Base-by-base conservation (phyloP, 352 stramenopile genomes). In the Pythium chondricola region DNA sequence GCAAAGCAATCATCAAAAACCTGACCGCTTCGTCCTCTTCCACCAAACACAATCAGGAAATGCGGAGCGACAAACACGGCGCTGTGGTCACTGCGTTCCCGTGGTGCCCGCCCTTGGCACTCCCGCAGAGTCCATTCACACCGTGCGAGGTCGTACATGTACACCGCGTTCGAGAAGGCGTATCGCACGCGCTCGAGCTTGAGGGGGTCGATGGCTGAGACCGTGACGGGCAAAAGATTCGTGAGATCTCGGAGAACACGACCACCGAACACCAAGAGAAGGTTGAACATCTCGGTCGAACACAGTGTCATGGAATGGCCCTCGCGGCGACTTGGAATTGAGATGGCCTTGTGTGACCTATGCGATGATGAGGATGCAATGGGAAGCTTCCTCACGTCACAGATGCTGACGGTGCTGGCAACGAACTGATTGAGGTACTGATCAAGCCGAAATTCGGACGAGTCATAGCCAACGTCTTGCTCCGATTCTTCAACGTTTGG, bases 231-330 rank as follows among this genome's bases (percentile, higher is more conserved):
- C 10, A 79, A 48, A 2, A 86, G 29, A 4, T 69, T 52, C 11
- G 74, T 73, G 4, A 71, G 56, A 47, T 87, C 75, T 16, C 58
- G 67, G 37, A 82, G 58, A 17, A 82, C 43, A 2, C 75, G 68
- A 0, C 75, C 75, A 9, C 75, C 75, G 43, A 87, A 87, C 3
- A 83, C 56, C 6, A 87, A 41, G 0, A 65, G 49, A 21, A 59
- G 11, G 4, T 29, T 5, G 13, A 17, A 36, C 6, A 41, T 35
- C 6, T 52, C 39, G 7, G 31, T 9, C 5, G 9, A n/a, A 37
- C 72, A 84, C 25, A 83, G 30, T 4, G 74, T 86, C n/a, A 84
- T 42, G 10, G 74, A 86, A 44, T 86, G 72, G 16, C 72, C 72
- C 44, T 86, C 74, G 7, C 72, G 67, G 20, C 62, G 65, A 29